Percentiles rank a stretch among this genome's conserved stretches.
These are phyloP conservation scores for Trametes meyenii DNA, from an alignment of 768 basidiomycete genomes.

Conservation along the genomic window DNA sequence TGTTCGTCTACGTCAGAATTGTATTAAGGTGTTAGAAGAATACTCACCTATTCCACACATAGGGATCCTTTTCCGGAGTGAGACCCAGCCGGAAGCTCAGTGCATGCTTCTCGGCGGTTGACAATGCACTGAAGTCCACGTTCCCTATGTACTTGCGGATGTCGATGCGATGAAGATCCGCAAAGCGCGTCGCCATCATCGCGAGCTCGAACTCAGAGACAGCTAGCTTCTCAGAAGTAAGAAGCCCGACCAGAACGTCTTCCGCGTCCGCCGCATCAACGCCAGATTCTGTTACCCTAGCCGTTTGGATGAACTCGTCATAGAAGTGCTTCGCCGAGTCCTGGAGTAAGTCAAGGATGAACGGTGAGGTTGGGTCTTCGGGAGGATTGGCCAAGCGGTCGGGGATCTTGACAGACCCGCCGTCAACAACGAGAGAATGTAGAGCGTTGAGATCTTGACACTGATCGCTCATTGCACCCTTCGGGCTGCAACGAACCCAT, in stretches of 20 bases:
- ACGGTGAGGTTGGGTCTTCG: conserved; percentile 47
- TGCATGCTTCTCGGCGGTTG: conserved; percentile 54
- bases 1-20: background rate
- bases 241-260: conserved; percentile 46
- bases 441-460: conserved; percentile 74
- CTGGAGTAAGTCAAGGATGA: conserved; percentile 56
- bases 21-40: background rate
- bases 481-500: conserved; percentile 57
- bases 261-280: conserved; percentile 43
- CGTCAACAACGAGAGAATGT: conserved; percentile 72
- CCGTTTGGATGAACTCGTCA: conserved; percentile 41
- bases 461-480: conserved; percentile 62
- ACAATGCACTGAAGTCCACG: conserved; percentile 60
- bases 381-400: conserved; percentile 52
- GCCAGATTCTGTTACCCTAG: conserved; percentile 12
- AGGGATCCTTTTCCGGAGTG: conserved; percentile 43
- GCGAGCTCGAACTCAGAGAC: conserved; percentile 66
- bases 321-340: conserved; percentile 50
- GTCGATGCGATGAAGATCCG: conserved; percentile 48
- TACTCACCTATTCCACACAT: conserved; percentile 55
- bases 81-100: conserved; percentile 47
- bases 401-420: conserved; percentile 61
- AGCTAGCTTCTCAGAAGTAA: conserved; percentile 54
- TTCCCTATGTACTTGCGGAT: conserved; percentile 50
- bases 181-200: conserved; percentile 50